Conservation (phyloP, 2,329 filamentous ascomycete genomes). For the Colletotrichum zoysiae region DNA sequence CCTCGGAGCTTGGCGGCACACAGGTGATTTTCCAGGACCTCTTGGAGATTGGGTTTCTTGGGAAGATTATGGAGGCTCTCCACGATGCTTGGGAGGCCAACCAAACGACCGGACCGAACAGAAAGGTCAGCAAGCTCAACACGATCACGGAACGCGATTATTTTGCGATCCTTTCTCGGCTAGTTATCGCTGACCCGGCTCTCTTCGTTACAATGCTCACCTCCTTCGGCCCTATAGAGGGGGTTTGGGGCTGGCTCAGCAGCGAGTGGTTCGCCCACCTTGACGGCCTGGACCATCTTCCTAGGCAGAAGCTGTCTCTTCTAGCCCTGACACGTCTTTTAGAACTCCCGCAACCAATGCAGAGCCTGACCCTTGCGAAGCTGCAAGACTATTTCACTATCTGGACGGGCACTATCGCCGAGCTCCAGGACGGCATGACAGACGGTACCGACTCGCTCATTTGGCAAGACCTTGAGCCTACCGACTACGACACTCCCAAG, state of each 20-base stretch:
- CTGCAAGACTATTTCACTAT: slow-evolving; percentile 81
- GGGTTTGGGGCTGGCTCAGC: slow-evolving; percentile 71
- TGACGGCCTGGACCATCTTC: slow-evolving; percentile 74
- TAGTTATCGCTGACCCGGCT: slow-evolving; percentile 78
- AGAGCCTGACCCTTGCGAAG: slow-evolving; percentile 68
- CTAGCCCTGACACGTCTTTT: slow-evolving; percentile 79
- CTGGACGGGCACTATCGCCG: slow-evolving; percentile 78
- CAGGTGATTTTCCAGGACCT: slow-evolving; percentile 75
- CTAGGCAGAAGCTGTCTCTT: slow-evolving; percentile 78
- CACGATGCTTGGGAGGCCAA: slow-evolving; percentile 79
- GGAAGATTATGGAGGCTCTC: slow-evolving; percentile 73
- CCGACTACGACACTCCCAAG: slow-evolving; percentile 69
- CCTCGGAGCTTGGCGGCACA: slow-evolving; percentile 73
- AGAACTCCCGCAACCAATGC: slow-evolving; percentile 70
- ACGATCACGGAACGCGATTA: slow-evolving; percentile 87
- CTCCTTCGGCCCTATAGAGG: slow-evolving; percentile 59
- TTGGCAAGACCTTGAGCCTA: slow-evolving; percentile 56
- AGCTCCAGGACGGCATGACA: slow-evolving; percentile 72
- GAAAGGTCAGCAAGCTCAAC: slow-evolving; percentile 76
- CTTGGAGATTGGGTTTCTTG: slow-evolving; percentile 71
- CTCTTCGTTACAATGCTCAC: slow-evolving; percentile 73
- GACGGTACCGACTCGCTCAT: slow-evolving; percentile 66
- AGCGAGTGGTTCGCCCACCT: slow-evolving; percentile 77
- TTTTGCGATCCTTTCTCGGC: slow-evolving; percentile 82
- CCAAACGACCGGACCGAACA: slow-evolving; percentile 85